Percentiles rank a stretch among this genome's conserved stretches.
Conservation (phyloP, 768 basidiomycete genomes). For the Pleurotus giganteus region DNA sequence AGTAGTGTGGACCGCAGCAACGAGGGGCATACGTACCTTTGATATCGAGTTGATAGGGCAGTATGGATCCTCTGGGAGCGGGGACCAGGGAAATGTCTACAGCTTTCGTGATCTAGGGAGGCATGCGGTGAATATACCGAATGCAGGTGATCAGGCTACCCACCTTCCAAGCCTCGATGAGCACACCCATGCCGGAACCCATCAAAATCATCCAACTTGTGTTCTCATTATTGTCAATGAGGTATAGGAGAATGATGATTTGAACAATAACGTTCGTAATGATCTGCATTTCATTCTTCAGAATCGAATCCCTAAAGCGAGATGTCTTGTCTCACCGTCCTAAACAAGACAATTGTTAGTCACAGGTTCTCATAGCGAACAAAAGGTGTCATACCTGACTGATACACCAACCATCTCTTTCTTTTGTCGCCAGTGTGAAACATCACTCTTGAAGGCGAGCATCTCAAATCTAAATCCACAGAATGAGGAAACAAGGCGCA, state of each 20-base stretch:
- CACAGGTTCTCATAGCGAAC: background rate
- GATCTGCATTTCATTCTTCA: constrained; percentile 38
- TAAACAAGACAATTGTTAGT: constrained; percentile 24
- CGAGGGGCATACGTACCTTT: constrained; percentile 57
- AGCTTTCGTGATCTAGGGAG: constrained; percentile 74
- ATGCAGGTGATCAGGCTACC: constrained; percentile 16
- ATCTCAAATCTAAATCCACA: constrained; percentile 73
- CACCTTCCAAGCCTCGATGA: constrained; percentile 95
- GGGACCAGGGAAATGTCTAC: constrained; percentile 78
- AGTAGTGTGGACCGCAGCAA: constrained; percentile 11
- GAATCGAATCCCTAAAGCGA: background rate
- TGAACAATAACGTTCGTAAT: constrained; percentile 95
- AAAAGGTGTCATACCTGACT: constrained; percentile 57
- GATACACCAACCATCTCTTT: constrained; percentile 96
- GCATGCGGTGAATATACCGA: constrained; percentile 11
- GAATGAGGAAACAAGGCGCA: background rate
- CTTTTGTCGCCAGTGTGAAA: constrained; percentile 93
- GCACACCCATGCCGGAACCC: constrained; percentile 76
- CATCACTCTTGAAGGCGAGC: constrained; percentile 93
- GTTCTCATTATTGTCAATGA: constrained; percentile 92
- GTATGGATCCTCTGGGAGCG: constrained; percentile 55
- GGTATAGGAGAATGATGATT: constrained; percentile 84
- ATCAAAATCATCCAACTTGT: constrained; percentile 98
- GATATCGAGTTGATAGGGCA: constrained; percentile 82
- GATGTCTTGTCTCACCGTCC: constrained; percentile 42